Evolutionary conservation across 257 asterid species (phyloP).

Genomic region (Capsicum chinense): DNA sequence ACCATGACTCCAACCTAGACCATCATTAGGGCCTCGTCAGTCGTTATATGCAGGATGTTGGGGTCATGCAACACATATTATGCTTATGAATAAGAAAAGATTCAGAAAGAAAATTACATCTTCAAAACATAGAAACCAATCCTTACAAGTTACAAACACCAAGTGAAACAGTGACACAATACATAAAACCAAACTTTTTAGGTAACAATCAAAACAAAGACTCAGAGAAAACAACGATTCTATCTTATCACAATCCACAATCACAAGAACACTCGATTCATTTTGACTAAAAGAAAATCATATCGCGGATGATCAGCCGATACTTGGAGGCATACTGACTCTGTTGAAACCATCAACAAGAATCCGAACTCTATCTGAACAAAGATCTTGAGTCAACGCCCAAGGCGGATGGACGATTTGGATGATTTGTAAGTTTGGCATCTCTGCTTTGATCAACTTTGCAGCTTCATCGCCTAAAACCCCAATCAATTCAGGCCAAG

Average conservation of each 20-base stretch:
- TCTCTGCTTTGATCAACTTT: constrained; percentile 15
- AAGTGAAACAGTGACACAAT: neutral
- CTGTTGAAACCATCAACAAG: constrained; percentile 24
- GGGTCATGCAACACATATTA: neutral
- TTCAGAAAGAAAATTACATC: neutral
- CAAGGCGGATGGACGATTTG: constrained; percentile 27
- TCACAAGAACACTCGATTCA: neutral
- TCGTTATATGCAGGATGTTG: neutral
- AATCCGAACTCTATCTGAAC: constrained; percentile 21
- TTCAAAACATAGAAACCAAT: neutral
- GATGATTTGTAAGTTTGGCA: neutral
- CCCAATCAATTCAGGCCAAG: constrained; percentile 31
- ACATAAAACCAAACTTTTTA: neutral
- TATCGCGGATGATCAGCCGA: constrained; percentile 16
- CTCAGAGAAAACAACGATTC: neutral
- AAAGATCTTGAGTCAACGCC: neutral
- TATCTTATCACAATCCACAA: neutral
- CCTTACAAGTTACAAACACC: neutral
- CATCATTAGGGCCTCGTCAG: neutral
- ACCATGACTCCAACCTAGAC: neutral
- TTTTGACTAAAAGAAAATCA: neutral
- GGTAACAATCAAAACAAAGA: neutral
- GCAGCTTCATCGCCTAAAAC: constrained; percentile 28
- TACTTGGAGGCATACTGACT: constrained; percentile 24
- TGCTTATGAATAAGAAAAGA: neutral